Evolutionary conservation across 441 rosid genomes (phyloP).

Genomic region (Syzygium malaccense): DNA sequence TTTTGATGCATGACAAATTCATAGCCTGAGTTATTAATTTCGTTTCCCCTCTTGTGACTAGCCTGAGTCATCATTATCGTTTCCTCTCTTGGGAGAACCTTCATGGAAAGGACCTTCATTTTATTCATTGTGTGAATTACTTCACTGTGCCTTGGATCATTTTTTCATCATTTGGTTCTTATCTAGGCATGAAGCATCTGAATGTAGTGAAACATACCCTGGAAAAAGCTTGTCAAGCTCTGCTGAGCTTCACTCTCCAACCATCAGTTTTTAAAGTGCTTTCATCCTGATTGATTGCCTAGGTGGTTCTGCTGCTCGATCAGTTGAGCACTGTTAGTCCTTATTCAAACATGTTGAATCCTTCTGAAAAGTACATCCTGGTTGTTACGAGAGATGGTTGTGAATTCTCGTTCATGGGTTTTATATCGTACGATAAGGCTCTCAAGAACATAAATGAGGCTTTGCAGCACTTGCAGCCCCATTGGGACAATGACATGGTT

Average conservation of each 20-base stretch:
- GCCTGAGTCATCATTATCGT: neutral
- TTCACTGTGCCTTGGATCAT: neutral
- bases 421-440: conserved; percentile 69
- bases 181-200: neutral
- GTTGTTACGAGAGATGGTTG: conserved; percentile 46
- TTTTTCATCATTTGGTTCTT: neutral
- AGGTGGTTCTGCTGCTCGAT: conserved; percentile 65
- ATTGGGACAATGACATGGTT: neutral
- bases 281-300: neutral
- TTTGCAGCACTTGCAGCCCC: conserved; percentile 4
- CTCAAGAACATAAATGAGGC: conserved; percentile 45
- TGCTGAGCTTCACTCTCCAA: neutral
- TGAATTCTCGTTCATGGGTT: conserved; percentile 88
- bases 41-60: neutral
- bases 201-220: neutral
- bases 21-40: neutral
- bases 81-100: neutral
- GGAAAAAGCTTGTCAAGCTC: neutral
- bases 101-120: neutral
- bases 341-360: conserved; percentile 45
- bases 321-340: conserved; percentile 49
- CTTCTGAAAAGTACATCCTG: conserved; percentile 56
- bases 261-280: neutral
- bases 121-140: neutral
- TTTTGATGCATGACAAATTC: neutral